A percentile compares a stretch with the other conserved stretches of the same genome.
Conservation (phyloP, 495 filamentous ascomycete species). For the Endocarpon pusillum region DNA sequence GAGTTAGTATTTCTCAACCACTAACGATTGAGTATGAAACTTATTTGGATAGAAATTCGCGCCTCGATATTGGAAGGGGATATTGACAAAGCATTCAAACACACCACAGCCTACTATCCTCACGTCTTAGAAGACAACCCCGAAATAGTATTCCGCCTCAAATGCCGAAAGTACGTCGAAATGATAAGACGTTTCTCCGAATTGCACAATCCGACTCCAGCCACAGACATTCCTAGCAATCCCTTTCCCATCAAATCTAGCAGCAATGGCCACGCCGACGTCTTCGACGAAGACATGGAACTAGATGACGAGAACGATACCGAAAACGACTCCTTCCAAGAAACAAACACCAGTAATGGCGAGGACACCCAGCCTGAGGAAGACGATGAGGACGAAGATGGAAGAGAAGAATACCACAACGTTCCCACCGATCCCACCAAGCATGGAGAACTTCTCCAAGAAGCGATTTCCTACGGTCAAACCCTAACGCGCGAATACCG, state of each 20-base stretch:
- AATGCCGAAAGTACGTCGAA: constrained; percentile 86
- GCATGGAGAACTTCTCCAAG: constrained; percentile 40
- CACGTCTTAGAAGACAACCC: constrained; percentile 68
- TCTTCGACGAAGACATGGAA: constrained; percentile 60
- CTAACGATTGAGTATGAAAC: constrained; percentile 7
- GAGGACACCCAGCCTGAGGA: too few relatives aligned
- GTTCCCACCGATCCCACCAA: constrained; percentile 19
- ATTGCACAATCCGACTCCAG: constrained; percentile 25
- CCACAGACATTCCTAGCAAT: too few relatives aligned
- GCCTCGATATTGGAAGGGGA: constrained; percentile 82
- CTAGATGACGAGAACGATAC: constrained; percentile 47
- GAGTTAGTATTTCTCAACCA: constrained; percentile 31
- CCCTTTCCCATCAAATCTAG: too few relatives aligned
- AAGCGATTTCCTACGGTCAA: constrained; percentile 67
- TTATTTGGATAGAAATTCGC: constrained; percentile 47
- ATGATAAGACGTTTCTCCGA: constrained; percentile 79
- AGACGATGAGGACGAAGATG: constrained; percentile 30
- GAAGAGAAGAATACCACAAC: constrained; percentile 33
- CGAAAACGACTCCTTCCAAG: constrained; percentile 27
- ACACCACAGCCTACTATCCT: constrained; percentile 64
- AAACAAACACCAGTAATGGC: too few relatives aligned
- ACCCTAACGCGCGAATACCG: constrained; percentile 59
- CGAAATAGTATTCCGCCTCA: constrained; percentile 77
- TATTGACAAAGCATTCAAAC: constrained; percentile 74
- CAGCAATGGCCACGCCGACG: constrained; percentile 25